Conservation (phyloP, 768 basidiomycete species). For the Candolleomyces aberdarensis region DNA sequence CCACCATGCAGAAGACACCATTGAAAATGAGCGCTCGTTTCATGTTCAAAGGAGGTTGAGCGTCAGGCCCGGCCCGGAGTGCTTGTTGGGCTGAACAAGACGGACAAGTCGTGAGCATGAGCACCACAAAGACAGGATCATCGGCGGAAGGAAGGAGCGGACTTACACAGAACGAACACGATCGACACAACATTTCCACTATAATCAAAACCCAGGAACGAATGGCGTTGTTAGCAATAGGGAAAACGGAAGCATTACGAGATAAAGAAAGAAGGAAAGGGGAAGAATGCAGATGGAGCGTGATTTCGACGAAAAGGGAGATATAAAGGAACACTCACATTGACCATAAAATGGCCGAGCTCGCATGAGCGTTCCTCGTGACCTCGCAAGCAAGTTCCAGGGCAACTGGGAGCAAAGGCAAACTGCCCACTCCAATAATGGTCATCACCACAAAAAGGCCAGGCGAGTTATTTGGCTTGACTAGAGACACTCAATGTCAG, state of each 20-base stretch:
- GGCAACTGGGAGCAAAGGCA: slow-evolving; percentile 72
- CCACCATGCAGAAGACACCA: slow-evolving; percentile 43
- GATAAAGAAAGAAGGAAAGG: background rate
- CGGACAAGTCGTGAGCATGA: background rate
- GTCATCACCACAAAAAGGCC: slow-evolving; percentile 66
- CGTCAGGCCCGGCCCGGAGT: slow-evolving; percentile 57
- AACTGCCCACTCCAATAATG: slow-evolving; percentile 60
- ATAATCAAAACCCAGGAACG: background rate
- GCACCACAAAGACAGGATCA: background rate
- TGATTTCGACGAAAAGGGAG: background rate
- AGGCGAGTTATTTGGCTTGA: slow-evolving; percentile 55
- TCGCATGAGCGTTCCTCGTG: slow-evolving; percentile 75
- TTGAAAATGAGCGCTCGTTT: slow-evolving; percentile 63
- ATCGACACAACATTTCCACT: slow-evolving; percentile 69
- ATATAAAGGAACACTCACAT: slow-evolving; percentile 38
- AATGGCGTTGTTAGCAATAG: too few species aligned
- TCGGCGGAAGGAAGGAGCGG: background rate
- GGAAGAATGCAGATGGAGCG: background rate
- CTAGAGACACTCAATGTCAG: slow-evolving; percentile 28
- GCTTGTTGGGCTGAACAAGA: slow-evolving; percentile 54
- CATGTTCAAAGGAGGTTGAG: slow-evolving; percentile 75
- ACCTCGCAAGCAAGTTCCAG: slow-evolving; percentile 80
- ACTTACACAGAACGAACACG: slow-evolving; percentile 58
- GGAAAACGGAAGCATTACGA: too few species aligned
- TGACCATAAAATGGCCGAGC: slow-evolving; percentile 76